Conservation (phyloP, 2,329 filamentous ascomycete genomes). For the Paecilomyces fulvus region DNA sequence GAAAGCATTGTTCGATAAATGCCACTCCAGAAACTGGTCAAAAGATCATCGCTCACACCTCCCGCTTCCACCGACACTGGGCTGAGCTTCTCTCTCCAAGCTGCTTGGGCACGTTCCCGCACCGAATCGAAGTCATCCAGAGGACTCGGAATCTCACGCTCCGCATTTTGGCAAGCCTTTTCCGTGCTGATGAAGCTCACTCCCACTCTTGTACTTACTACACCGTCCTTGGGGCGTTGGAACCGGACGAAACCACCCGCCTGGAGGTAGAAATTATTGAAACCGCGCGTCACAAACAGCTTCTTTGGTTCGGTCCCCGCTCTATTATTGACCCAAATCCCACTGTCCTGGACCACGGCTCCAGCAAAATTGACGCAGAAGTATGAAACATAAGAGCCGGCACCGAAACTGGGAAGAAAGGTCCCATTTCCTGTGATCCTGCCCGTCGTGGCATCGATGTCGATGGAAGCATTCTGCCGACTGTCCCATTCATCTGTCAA, state of each 20-base stretch:
- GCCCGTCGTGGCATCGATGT: slow-evolving; percentile 45
- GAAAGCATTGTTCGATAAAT: slow-evolving; percentile 62
- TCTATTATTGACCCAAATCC: slow-evolving; percentile 54
- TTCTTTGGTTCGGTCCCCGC: slow-evolving; percentile 45
- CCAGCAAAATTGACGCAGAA: slow-evolving; percentile 60
- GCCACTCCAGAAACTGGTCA: slow-evolving; percentile 58
- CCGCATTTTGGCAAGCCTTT: slow-evolving; percentile 58
- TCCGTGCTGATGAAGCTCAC: slow-evolving; percentile 57
- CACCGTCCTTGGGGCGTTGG: slow-evolving; percentile 36
- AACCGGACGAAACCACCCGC: slow-evolving; percentile 58
- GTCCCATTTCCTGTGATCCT: slow-evolving; percentile 52
- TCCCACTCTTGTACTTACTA: slow-evolving; percentile 54
- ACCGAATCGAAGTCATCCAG: slow-evolving; percentile 37
- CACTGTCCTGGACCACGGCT: slow-evolving; percentile 46
- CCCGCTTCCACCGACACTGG: slow-evolving; percentile 46
- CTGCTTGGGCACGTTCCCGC: slow-evolving; percentile 31
- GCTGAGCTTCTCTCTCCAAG: slow-evolving; percentile 51
- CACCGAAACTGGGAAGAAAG: slow-evolving; percentile 56
- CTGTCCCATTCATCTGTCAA: slow-evolving; percentile 54
- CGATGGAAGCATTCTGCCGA: slow-evolving; percentile 49
- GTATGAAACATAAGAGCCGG: slow-evolving; percentile 49
- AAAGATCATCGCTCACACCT: slow-evolving; percentile 38
- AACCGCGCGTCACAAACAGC: slow-evolving; percentile 46
- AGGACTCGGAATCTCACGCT: slow-evolving; percentile 50
- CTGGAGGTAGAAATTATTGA: slow-evolving; percentile 46